Evolutionary conservation across 495 filamentous ascomycete genomes (phyloP).

Genomic region (Hypoxylon lienhwacheense): DNA sequence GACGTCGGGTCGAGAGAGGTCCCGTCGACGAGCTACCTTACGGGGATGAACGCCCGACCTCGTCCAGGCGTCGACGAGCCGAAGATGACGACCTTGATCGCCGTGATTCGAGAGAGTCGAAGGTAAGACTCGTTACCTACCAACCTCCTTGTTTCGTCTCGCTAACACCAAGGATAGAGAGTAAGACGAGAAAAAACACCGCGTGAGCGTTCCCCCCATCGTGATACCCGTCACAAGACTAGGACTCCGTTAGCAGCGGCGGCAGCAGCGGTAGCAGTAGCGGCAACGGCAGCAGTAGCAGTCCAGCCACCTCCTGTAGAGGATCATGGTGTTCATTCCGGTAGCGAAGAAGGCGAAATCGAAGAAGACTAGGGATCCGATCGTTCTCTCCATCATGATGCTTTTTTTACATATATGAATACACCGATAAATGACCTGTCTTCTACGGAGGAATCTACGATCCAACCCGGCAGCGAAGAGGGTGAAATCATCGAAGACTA

Average conservation of each 20-base stretch:
- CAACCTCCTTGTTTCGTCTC: not conserved
- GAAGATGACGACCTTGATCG: slow-evolving; percentile 72
- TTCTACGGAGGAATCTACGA: too few species aligned
- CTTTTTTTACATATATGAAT: too few species aligned
- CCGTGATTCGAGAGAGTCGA: slow-evolving; percentile 63
- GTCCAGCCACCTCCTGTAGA: slow-evolving; percentile 56
- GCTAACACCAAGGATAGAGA: slow-evolving; percentile 50
- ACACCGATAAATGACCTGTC: too few species aligned
- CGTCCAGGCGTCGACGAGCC: slow-evolving; percentile 63
- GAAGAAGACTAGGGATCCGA: slow-evolving; percentile 71
- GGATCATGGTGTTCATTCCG: slow-evolving; percentile 69
- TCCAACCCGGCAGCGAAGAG: too few species aligned
- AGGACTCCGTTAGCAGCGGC: slow-evolving; percentile 56
- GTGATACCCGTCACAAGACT: slow-evolving; percentile 57
- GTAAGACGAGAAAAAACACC: slow-evolving; percentile 59
- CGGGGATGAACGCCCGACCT: slow-evolving; percentile 70
- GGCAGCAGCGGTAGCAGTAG: too few species aligned
- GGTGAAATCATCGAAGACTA: too few species aligned
- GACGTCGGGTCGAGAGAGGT: slow-evolving; percentile 77
- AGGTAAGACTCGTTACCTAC: slow-evolving; percentile 52
- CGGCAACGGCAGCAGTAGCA: too few species aligned
- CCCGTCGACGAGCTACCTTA: slow-evolving; percentile 83
- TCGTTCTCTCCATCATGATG: slow-evolving; percentile 7
- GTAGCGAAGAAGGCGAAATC: slow-evolving; percentile 97
- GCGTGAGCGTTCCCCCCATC: slow-evolving; percentile 62